Evolutionary conservation across 2,329 filamentous ascomycete species (phyloP), one percentile per base, ranked within the genome.

Genomic region (Helotiales sp.): DNA sequence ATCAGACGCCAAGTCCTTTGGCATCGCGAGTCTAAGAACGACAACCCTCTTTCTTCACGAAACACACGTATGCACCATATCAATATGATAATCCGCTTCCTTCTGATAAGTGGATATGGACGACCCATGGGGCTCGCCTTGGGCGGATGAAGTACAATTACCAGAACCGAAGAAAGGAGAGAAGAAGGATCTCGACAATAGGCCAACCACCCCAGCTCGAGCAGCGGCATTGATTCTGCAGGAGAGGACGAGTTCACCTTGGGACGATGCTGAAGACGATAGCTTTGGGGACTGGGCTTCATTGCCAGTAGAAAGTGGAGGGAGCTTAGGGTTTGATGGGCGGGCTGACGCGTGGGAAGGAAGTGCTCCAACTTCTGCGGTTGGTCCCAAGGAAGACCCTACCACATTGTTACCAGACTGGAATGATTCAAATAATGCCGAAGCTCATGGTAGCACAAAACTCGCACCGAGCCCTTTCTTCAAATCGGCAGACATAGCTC

Each of bases 71-170:
- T 34, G 44, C 38, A 48, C 44, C 55, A 54, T 61, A 66, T 66
- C 67, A 69, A 66, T 65, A 70, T 70, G 69, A 70, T 59, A 67
- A 62, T 44, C 53, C 55, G 31, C 56, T 55, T 57, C 55, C 56
- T 56, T 54, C 57, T 48, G 52, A 30, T 15, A 48, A 63, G 65
- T 64, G 61, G 66, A 63, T 64, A 73, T 73, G 70, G 71, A 72
- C 64, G 71, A 74, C 62, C 68, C 70, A 57, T 74, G 72, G 72
- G 70, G 71, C 62, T 74, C 71, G 54, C 72, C 72, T 29, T 74
- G 72, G 72, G 72, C 72, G 63, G 72, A 73, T 55, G 69, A 71
- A 60, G 40, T 57, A 49, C 59, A 65, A 58, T 48, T 55, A 30
- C 52, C 57, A 38, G 51, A 53, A 12, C 51, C 64, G 46, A 56